Conservation (phyloP, 2,329 filamentous ascomycete genomes). For the Sarocladium oryzae region DNA sequence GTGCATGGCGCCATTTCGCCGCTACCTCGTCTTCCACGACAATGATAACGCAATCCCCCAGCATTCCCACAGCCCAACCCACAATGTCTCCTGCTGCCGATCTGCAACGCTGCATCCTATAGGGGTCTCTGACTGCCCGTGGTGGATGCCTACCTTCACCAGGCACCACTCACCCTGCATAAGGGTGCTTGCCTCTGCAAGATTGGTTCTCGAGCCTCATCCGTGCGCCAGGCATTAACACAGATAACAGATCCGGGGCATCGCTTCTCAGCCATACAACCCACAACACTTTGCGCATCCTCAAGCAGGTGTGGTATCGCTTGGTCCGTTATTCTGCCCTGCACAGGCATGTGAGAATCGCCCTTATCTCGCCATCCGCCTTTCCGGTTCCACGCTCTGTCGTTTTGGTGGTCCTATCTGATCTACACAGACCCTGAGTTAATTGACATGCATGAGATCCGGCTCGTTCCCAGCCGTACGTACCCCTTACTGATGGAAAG, state of each 20-base stretch:
- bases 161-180: constrained; percentile 8
- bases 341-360: neutral
- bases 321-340: neutral
- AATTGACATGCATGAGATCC: neutral
- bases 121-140: neutral
- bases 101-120: constrained; percentile 1
- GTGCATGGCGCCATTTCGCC: constrained; percentile 3
- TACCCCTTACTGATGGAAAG: too few species aligned
- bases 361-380: neutral
- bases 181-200: neutral
- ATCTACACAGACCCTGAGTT: neutral
- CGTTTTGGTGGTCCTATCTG: neutral
- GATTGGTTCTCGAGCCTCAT: neutral
- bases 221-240: neutral
- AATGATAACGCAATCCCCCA: constrained; percentile 1
- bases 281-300: neutral
- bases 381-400: too few species aligned
- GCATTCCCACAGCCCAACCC: neutral
- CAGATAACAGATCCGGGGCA: neutral
- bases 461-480: neutral
- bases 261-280: neutral
- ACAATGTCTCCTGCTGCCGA: neutral
- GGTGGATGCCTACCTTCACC: neutral
- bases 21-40: neutral
- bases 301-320: neutral